Conservation (phyloP, 352 stramenopile species). For the Phytophthora citrophthora region DNA sequence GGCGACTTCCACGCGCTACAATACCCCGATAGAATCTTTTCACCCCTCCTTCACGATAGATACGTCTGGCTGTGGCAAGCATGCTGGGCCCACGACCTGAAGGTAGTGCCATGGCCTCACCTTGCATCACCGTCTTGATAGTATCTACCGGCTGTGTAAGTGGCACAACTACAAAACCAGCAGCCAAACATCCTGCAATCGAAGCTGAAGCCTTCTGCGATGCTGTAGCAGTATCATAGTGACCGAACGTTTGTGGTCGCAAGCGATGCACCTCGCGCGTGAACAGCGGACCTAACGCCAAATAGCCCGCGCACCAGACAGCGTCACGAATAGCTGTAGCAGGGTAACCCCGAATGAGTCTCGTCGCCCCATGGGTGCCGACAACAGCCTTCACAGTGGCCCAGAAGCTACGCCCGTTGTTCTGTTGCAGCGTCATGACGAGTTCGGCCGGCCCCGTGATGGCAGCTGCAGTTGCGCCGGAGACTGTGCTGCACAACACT, state of each 20-base stretch:
- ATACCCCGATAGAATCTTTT: conserved; percentile 73
- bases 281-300: conserved; percentile 74
- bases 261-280: conserved; percentile 63
- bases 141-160: conserved; percentile 83
- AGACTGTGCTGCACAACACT: conserved; percentile 59
- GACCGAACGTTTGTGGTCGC: conserved; percentile 61
- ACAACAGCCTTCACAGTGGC: conserved; percentile 63
- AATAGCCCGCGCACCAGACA: conserved; percentile 80
- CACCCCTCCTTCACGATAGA: conserved; percentile 57
- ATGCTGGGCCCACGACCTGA: conserved; percentile 39
- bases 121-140: conserved; percentile 88
- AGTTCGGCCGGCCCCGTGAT: conserved; percentile 76
- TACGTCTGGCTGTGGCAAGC: conserved; percentile 43
- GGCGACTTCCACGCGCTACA: conserved; percentile 66
- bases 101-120: conserved; percentile 60
- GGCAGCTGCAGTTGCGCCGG: conserved; percentile 58
- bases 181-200: conserved; percentile 61
- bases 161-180: conserved; percentile 73
- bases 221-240: conserved; percentile 47
- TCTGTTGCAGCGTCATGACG: conserved; percentile 87
- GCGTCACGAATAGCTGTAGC: conserved; percentile 67
- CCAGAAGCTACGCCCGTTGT: conserved; percentile 64
- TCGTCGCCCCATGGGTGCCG: conserved; percentile 42
- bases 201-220: conserved; percentile 71
- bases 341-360: conserved; percentile 64